Evolutionary conservation across 345 rosid genomes (phyloP).

Genomic region (Capsella bursapastoris): DNA sequence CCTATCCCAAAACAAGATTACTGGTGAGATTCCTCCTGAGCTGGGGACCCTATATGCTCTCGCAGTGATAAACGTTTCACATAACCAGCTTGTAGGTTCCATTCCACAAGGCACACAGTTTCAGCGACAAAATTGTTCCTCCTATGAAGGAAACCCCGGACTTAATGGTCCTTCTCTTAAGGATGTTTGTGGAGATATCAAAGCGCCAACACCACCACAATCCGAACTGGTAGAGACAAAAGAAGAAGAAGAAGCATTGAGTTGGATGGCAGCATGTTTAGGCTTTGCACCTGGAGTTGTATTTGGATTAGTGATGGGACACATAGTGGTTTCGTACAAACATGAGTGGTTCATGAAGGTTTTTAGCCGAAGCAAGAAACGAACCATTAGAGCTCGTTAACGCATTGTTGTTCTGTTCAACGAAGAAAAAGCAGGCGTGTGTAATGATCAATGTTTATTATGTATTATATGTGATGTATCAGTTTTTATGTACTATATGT

Average conservation of each 20-base stretch:
- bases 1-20: constrained; percentile 8
- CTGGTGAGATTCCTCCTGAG: not conserved
- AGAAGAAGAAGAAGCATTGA: not conserved
- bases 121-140: not conserved
- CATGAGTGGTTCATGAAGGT: constrained; percentile 10
- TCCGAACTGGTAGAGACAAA: not conserved
- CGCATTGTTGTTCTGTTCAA: no score
- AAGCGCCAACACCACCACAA: not conserved
- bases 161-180: not conserved
- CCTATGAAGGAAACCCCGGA: not conserved
- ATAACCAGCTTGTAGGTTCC: constrained; percentile 2
- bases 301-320: not conserved
- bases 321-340: not conserved
- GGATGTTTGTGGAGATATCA: not conserved
- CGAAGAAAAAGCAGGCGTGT: no score
- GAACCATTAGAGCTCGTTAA: no score
- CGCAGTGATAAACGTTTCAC: not conserved
- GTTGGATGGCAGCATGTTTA: not conserved
- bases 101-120: constrained; percentile 6
- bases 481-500: no score
- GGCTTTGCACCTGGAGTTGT: not conserved
- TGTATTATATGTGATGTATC: no score
- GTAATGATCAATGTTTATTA: no score
- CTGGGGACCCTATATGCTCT: not conserved
- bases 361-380: no score